Evolutionary conservation across 2,329 filamentous ascomycete species (phyloP).

Genomic region (Aureobasidium namibiae): DNA sequence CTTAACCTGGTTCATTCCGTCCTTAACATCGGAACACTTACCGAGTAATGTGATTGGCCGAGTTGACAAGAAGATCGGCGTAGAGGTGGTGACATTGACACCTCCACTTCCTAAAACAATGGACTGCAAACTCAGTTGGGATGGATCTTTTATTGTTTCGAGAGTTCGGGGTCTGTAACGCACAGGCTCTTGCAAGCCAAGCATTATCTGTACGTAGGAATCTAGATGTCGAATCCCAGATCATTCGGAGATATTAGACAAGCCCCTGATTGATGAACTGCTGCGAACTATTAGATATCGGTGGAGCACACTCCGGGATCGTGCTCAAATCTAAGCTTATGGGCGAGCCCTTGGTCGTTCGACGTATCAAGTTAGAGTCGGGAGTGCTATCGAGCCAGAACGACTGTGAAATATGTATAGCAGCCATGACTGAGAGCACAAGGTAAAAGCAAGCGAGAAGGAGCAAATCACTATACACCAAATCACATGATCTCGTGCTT

Average conservation of each 20-base stretch:
- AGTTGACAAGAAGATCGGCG: background rate
- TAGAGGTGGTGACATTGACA: background rate
- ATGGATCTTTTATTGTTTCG: background rate
- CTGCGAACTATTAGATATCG: background rate
- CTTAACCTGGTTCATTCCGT: too few species aligned
- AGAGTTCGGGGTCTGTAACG: background rate
- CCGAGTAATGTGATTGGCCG: background rate
- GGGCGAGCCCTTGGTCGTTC: background rate
- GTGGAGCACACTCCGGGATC: background rate
- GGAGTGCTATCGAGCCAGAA: background rate
- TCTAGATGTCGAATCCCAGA: background rate
- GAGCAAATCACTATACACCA: background rate
- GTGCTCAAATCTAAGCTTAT: background rate
- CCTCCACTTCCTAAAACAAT: conserved; percentile 4
- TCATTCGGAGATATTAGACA: background rate
- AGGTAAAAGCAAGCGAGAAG: background rate
- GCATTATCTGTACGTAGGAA: too few species aligned
- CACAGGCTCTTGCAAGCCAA: background rate
- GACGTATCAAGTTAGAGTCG: background rate
- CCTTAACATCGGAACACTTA: background rate
- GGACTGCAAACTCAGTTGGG: background rate
- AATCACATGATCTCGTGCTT: background rate
- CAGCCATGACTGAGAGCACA: background rate
- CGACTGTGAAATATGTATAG: background rate
- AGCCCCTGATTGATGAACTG: background rate